Evolutionary conservation across 192 early-diverging fungal species (phyloP), one percentile per base, ranked within the genome.

Genomic region (Gryganskiella cystojenkinii): DNA sequence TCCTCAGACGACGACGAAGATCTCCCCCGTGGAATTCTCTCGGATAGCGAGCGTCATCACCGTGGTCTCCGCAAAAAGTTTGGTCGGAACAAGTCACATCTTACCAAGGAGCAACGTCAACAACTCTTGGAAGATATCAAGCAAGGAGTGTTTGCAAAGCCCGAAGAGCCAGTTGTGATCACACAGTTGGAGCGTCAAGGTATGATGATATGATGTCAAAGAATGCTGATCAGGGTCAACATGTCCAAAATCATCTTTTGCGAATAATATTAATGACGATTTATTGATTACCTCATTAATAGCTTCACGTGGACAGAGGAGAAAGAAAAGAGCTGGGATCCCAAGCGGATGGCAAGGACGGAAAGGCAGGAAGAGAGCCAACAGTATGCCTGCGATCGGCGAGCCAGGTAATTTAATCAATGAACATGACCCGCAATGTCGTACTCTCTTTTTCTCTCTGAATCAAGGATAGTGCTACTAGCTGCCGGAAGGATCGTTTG

Each of bases 351-450:
- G 54, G 60, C 56, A 56, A 17, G 74, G 74, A 58, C 31, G 46
- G 17, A 78, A 69, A 37, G 74, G 74, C 22, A 69, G 74, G 37
- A 78, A 60, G 43, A 63, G 74, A 64, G 74, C 74, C 6, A 78
- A 78, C 61, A 68, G 65, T 28, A 67, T 78, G 74, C 74, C 74
- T 19, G 25, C 65, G 19, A 55, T 78, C 30, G 67, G 74, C 40
- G 61, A 68, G 30, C 61, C 66, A 69, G 67, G 74, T 78, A 69
- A 54, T n/a, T 37, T 31, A 11, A 19, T 3, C 31, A 11, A 19
- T 11, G n/a, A 8, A 52, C n/a, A 24, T 61, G 31, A 13, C 10
- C 34, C 7, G 17, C 10, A 33, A 17, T 28, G 4, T 2, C 14
- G 19, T 3, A 1, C 14, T 17, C 11, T 49, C 24, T 60, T 24